These are phyloP conservation scores for Pseudonitzschia delicatissima DNA, from an alignment of 108 stramenopile genomes.

Conservation along the genomic window DNA sequence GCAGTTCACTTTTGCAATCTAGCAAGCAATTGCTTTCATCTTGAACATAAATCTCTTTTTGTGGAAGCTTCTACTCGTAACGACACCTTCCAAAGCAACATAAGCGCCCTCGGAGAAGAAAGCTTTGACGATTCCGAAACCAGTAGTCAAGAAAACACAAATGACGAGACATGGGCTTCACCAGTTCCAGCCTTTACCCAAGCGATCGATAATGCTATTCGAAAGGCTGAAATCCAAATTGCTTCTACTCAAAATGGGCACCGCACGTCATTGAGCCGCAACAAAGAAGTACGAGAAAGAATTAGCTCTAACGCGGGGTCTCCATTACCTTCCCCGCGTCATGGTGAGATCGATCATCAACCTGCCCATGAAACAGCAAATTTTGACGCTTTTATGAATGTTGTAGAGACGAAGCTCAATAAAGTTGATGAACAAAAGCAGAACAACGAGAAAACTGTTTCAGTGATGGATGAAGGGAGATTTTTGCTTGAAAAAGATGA, in stretches of 20 bases:
- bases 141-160: too few relatives aligned
- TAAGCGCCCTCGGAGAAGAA: not conserved
- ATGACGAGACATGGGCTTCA: too few relatives aligned
- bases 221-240: not conserved
- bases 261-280: not conserved
- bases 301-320: too few relatives aligned
- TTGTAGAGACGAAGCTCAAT: slow-evolving; percentile 25
- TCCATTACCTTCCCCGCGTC: not conserved
- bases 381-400: slow-evolving; percentile 24
- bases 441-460: not conserved
- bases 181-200: not conserved
- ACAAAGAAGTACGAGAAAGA: not conserved
- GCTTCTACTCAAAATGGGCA: not conserved
- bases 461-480: slow-evolving; percentile 8
- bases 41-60: not conserved
- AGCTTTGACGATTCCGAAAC: not conserved
- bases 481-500: slow-evolving; percentile 31
- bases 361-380: not conserved
- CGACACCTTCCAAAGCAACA: not conserved
- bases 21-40: not conserved
- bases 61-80: not conserved
- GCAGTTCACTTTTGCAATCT: not conserved
- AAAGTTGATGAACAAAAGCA: slow-evolving; percentile 2
- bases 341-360: not conserved
- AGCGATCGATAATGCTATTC: slow-evolving; percentile 8